Evolutionary conservation across 108 stramenopile species (phyloP), one percentile per base, ranked within the genome.

Genomic region (Cyclostephanos invisitatus): DNA sequence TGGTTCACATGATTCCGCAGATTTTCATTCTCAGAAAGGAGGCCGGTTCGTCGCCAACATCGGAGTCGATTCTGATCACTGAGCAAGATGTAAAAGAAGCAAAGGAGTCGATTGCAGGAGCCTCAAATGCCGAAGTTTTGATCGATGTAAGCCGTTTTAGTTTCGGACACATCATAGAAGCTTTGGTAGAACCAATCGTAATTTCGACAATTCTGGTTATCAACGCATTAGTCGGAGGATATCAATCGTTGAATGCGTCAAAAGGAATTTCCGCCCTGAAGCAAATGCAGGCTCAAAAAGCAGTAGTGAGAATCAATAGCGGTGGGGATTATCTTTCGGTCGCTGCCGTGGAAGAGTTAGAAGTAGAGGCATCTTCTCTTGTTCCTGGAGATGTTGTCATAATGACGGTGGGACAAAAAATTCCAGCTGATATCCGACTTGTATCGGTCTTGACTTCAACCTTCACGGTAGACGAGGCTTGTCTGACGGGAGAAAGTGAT

Each of bases 221-320:
- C 49, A 99, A 99, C 84, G 99, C 99, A 8, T 83, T 93, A 32
- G 97, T 99, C 3, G 99, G 98, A 28, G 96, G 98, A 0, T 96
- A 90, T 91, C 98, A 98, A 83, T 84, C 85, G 3, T 75, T 99
- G 68, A 91, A 96, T 55, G 97, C 98, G 15, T 88, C 98, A 42
- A 92, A 97, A 73, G 81, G 85, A 2, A 69, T 95, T 32, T 88
- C 89, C 11, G 91, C 92, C 42, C 85, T 95, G 38, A 87, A 89
- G 62, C 64, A 85, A 46, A 85, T 93, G 63, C 90, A 95, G 76
- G 86, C 91, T 11, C 73, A 74, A 9, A 79, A 63, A 48, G 87
- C 87, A 22, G 80, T 79, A 12, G 53, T 79, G 27, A 61, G 63
- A 63, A 10, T 70, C n/a, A 46, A 53, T 21, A 29, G 51, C 21